Evolutionary conservation across 2,329 filamentous ascomycete species (phyloP).

Genomic region (Alternaria hordeiaustralica): DNA sequence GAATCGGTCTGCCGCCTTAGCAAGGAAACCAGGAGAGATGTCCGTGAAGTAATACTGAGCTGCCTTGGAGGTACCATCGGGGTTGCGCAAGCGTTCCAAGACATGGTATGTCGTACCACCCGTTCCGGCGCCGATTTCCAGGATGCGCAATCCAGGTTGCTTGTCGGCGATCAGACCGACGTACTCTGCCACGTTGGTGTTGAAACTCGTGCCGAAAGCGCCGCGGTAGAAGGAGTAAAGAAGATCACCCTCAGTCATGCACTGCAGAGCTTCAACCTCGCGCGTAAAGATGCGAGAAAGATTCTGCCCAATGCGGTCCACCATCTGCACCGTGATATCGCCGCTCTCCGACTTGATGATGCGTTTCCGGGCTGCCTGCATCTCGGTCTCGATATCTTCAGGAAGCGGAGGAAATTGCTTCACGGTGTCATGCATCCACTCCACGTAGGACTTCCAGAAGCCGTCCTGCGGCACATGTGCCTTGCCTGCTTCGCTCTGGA

Average conservation of each 20-base stretch:
- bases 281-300: constrained; percentile 8
- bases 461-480: constrained; percentile 3
- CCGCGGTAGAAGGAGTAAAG: constrained; percentile 8
- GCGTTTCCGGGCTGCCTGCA: constrained; percentile 6
- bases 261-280: constrained; percentile 10
- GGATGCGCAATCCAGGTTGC: constrained; percentile 4
- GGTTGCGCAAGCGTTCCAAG: constrained; percentile 8
- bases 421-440: constrained; percentile 10
- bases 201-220: constrained; percentile 10
- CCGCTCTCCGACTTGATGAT: constrained; percentile 6
- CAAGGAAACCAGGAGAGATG: constrained; percentile 12
- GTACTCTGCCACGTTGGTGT: constrained; percentile 9
- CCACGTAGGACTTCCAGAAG: constrained; percentile 11
- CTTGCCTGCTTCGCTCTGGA: constrained; percentile 7
- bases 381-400: constrained; percentile 2
- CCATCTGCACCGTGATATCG: constrained; percentile 11
- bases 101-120: constrained; percentile 9
- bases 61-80: constrained; percentile 4
- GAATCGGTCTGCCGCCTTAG: constrained; percentile 5
- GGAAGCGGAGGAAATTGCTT: constrained; percentile 6
- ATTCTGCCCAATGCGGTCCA: constrained; percentile 8
- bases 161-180: constrained; percentile 9
- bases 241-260: constrained; percentile 11
- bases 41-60: constrained; percentile 10
- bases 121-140: constrained; percentile 12